A percentile compares a stretch with the other conserved stretches of the same genome.
Evolutionary conservation across 208 protist genomes (phyloP).

Genomic region (Sergeia podlipaevii): DNA sequence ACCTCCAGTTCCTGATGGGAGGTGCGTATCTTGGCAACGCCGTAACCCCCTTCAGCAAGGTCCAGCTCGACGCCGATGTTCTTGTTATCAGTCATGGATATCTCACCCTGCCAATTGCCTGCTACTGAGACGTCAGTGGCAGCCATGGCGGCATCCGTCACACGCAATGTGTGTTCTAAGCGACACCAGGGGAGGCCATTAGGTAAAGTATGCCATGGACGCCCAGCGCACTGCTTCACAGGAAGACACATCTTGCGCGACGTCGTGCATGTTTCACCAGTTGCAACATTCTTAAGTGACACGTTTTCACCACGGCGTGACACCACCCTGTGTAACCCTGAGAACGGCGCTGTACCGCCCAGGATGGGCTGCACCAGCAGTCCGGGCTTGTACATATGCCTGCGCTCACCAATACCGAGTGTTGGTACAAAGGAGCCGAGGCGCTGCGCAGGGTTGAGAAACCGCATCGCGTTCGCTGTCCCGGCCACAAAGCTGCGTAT

Average conservation of each 20-base stretch:
- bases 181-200: constrained; percentile 80
- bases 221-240: constrained; percentile 67
- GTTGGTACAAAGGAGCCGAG: constrained; percentile 51
- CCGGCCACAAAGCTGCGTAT: constrained; percentile 57
- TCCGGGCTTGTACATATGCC: constrained; percentile 40
- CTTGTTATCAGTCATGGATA: constrained; percentile 5
- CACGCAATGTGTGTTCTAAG: constrained; percentile 75
- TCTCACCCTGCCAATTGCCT: constrained; percentile 72
- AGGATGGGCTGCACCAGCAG: constrained; percentile 46
- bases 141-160: constrained; percentile 21
- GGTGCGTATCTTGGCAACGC: too few species aligned
- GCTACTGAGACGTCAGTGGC: constrained; percentile 39
- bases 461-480: constrained; percentile 30
- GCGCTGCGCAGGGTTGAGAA: too few species aligned
- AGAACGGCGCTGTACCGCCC: neutral
- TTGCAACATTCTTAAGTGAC: neutral
- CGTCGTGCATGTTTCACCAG: neutral
- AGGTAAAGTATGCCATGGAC: constrained; percentile 50
- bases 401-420: constrained; percentile 35
- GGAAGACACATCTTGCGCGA: constrained; percentile 64
- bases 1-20: too few species aligned
- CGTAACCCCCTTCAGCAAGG: neutral
- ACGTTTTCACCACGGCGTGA: constrained; percentile 10
- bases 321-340: constrained; percentile 1
- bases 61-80: neutral